Conservation (phyloP, 305 asterid genomes). For the Rubia balearica region DNA sequence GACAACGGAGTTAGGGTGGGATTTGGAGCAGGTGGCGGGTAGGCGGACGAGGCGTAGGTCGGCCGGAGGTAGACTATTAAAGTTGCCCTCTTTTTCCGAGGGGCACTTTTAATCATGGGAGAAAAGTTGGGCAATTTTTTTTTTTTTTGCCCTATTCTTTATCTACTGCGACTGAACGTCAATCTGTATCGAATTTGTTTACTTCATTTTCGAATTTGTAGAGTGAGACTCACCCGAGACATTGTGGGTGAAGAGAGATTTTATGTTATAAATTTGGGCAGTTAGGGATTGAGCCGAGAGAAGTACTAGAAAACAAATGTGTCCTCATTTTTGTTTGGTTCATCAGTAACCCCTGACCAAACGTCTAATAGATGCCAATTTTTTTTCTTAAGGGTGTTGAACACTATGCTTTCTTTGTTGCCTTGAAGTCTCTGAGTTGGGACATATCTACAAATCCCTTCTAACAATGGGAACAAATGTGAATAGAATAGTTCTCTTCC, state of each 20-base stretch:
- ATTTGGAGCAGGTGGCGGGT: too few species aligned
- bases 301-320: not conserved
- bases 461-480: not conserved
- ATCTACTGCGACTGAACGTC: not conserved
- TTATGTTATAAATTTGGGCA: not conserved
- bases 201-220: not conserved
- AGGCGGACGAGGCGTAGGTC: too few species aligned
- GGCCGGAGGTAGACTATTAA: too few species aligned
- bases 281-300: not conserved
- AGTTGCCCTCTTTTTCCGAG: not conserved
- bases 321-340: not conserved
- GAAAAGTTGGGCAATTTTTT: not conserved
- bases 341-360: not conserved
- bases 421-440: not conserved
- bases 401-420: not conserved
- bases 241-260: not conserved
- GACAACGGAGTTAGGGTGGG: too few species aligned
- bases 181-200: not conserved
- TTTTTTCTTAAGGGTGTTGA: not conserved
- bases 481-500: not conserved
- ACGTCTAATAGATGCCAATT: not conserved
- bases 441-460: not conserved
- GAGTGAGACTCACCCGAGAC: too few species aligned
- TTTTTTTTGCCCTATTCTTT: not conserved
- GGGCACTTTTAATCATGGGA: not conserved